These are phyloP conservation scores for Fistulifera pelliculosa DNA, from an alignment of 108 stramenopile genomes.

Conservation along the genomic window DNA sequence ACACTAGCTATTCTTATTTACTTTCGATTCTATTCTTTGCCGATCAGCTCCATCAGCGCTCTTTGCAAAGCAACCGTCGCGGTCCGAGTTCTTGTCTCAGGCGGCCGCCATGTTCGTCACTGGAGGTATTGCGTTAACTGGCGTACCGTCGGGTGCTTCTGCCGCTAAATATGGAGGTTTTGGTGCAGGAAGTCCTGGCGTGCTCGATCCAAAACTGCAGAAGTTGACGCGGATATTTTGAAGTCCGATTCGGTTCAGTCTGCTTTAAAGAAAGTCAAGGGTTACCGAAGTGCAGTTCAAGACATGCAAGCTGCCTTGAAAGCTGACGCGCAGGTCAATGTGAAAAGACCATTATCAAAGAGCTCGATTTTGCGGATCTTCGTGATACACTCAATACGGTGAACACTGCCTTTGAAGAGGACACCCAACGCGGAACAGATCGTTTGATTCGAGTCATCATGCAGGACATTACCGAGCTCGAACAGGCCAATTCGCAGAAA, in stretches of 20 bases:
- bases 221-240: slow-evolving; percentile 60
- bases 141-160: slow-evolving; percentile 44
- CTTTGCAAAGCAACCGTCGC: slow-evolving; percentile 29
- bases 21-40: slow-evolving; percentile 1
- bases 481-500: slow-evolving; percentile 72
- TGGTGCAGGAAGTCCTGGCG: slow-evolving; percentile 62
- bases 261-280: slow-evolving; percentile 38
- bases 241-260: slow-evolving; percentile 59
- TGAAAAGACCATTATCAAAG: slow-evolving; percentile 63
- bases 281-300: slow-evolving; percentile 36
- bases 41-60: slow-evolving; percentile 16
- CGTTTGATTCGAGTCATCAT: slow-evolving; percentile 81
- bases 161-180: slow-evolving; percentile 77
- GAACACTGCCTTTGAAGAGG: slow-evolving; percentile 87
- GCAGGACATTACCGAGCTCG: slow-evolving; percentile 86
- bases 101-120: slow-evolving; percentile 21
- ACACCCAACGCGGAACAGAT: slow-evolving; percentile 89
- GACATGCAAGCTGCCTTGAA: slow-evolving; percentile 49
- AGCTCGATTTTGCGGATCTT: slow-evolving; percentile 68
- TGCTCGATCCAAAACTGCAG: slow-evolving; percentile 66
- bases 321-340: slow-evolving; percentile 59
- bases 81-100: slow-evolving; percentile 53
- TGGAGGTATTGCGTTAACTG: slow-evolving; percentile 19
- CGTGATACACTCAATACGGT: slow-evolving; percentile 70
- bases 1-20: too few relatives aligned